Evolutionary conservation across 805 yeast genomes (phyloP), one percentile per base, ranked within the genome.

Genomic region (Lipomyces yamanashiensis): DNA sequence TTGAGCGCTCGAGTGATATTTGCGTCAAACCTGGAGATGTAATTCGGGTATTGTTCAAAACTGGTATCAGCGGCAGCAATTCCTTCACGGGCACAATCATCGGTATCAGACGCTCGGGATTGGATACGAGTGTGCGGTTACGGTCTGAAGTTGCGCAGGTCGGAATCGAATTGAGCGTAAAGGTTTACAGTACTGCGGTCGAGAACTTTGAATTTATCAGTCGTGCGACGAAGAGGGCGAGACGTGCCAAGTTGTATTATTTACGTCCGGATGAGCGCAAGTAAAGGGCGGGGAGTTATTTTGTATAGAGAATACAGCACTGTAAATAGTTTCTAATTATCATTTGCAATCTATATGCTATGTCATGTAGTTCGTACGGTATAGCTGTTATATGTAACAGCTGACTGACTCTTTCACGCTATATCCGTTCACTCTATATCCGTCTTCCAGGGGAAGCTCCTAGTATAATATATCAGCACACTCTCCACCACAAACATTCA

Each of bases 221-320:
- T 76, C 87, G 87, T 76, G 93, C 96, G 28, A 70, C 73, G 67
- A 84, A 83, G 73, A 87, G 90, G 76, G 85, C 88, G 80, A 81
- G 82, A 67, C 86, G 96, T 84, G 85, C 86, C 78, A 93, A 90
- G 81, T 93, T 91, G 71, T 92, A 88, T 82, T 95, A 90, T 78
- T 88, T 95, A 73, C 88, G 97, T 15, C 66, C 63, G 34, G 68
- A 64, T 36, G 58, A 51, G 44, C 37, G 56, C 47, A 56, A 61
- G 53, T 59, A 36, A 34, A 6, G 19, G 15, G 37, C 12, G 23
- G 34, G 28, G 15, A 40, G 28, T 43, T 40, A 23, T 41, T 17
- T 43, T 9, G 21, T n/a, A 15, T 17, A 41, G 17, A 8, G 37
- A 21, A 7, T 45, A 39, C n/a, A 12, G 39, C 45, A 5, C 6